Evolutionary conservation across 73 alveolate species (phyloP), one percentile per base, ranked within the genome.

Genomic region (Paramecium octaurelia): DNA sequence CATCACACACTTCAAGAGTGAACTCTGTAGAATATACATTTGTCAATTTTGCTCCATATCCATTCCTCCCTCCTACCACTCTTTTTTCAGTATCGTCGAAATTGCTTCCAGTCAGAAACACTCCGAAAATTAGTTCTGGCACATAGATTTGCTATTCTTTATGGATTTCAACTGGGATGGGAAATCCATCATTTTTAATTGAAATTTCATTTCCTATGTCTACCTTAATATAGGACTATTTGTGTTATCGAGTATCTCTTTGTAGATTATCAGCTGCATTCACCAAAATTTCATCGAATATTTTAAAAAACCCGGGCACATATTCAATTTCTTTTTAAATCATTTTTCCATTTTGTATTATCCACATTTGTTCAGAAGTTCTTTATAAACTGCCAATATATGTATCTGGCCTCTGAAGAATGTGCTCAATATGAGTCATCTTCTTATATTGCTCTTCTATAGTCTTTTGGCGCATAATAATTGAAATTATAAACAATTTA

Each of bases 51-150:
- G 99, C 99, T 1, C 99, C 99, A 92, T 92, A 98, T 5, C 99
- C 99, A 95, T 99, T 99, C 83, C 99, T 93, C 9, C 99, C 99
- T 31, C 99, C 99, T 18, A 99, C 97, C 36, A 97, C 99, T 94
- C 98, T 99, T 96, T 98, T 98, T 92, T 97, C 97, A 88, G 92
- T 89, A 93, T 99, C 99, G 71, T 99, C 99, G 90, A 97, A 97
- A 99, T 99, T 99, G 87, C 98, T 93, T 36, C 99, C 95, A 58
- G 99, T 99, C 94, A 99, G 96, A 86, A 99, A 92, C 88, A 98
- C 97, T 23, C 99, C 99, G 88, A 98, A 95, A 16, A 96, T 42
- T 46, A 99, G 93, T 94, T 98, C 99, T 40, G 99, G 99, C 0
- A 98, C 99, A 85, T 98, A 98, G 94, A 98, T 93, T 64, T 97